Base-by-base conservation (phyloP, 495 filamentous ascomycete species). In the Barbatosphaeria neglecta region DNA sequence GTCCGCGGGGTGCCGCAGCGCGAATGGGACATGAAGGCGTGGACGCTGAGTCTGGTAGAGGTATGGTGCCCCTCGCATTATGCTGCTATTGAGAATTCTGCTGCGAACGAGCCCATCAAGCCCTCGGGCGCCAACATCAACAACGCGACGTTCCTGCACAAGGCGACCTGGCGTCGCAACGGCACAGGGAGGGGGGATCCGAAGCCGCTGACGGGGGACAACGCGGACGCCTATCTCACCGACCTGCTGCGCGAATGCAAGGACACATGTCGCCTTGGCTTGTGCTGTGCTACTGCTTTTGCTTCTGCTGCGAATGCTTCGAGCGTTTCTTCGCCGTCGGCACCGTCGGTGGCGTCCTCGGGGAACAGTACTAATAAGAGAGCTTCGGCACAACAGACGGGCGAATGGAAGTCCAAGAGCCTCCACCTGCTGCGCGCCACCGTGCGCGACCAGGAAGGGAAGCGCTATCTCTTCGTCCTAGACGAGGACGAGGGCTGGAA, bases 21-120 rank as follows among this genome's bases (percentile, higher is more conserved):
- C 41, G 93, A 97, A 66, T 98, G 93, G 93, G 92, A 98, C 60
- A 77, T 96, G 62, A 96, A 96, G 60, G 90, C 90, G 16, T 96
- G 92, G 92, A 94, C 87, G 11, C 76, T 98, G 66, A 95, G 90
- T 63, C 69, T 81, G 22, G 80, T 92, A 52, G 92, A 98, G 72
- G 82, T 96, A 61, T 90, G 86, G 80, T 89, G 83, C 53, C 81
- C 84, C 24, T 59, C 66, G 22, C 70, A 77, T 52, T 57, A 44
- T 56, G 62, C 63, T 50, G 58, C 54, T 56, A 58, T 62, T 56
- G 54, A 54, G 31, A 35, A 35, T 52, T 61, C 64, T 55, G 61
- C 61, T 48, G 57, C 64, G 44, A 51, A 49, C 39, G 43, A 54
- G 18, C 42, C 43, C 20, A n/a, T 23, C 20, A 41, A 45, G 23